Evolutionary conservation across 164 flowering plant genomes (phyloP).

Genomic region (Vitis cinerea): DNA sequence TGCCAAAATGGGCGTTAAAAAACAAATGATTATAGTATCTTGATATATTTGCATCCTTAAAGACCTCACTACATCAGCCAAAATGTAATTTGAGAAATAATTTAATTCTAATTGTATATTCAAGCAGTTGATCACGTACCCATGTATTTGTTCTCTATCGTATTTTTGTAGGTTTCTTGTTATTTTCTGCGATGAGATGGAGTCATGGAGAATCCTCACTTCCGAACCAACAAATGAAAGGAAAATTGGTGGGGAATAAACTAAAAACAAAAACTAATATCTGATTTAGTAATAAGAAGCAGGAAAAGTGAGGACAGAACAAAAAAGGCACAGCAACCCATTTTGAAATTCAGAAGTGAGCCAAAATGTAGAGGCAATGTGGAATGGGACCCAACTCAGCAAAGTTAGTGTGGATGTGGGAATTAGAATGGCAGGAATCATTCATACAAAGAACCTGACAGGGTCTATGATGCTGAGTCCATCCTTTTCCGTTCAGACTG

Average conservation of each 20-base stretch:
- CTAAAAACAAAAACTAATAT: not conserved
- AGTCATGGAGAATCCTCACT: too few relatives aligned
- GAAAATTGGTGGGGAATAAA: not conserved
- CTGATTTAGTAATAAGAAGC: not conserved
- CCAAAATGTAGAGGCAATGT: constrained; percentile 18
- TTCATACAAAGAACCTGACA: constrained; percentile 46
- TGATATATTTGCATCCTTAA: too few relatives aligned
- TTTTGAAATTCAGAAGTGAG: constrained; percentile 27
- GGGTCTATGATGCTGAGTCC: constrained; percentile 42
- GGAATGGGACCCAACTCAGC: constrained; percentile 20
- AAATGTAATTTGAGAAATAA: too few relatives aligned
- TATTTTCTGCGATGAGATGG: too few relatives aligned
- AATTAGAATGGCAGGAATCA: constrained; percentile 2
- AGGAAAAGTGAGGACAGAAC: constrained; percentile 9
- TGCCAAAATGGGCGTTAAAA: too few relatives aligned
- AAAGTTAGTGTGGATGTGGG: not conserved
- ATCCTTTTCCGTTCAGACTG: constrained; percentile 53
- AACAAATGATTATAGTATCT: too few relatives aligned
- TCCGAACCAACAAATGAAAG: too few relatives aligned
- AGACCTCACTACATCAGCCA: too few relatives aligned
- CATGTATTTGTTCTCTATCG: too few relatives aligned
- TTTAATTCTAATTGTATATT: too few relatives aligned
- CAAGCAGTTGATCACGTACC: too few relatives aligned
- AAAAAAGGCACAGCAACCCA: constrained; percentile 26
- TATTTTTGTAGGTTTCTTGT: too few relatives aligned